These are phyloP conservation scores for Pichia membranifaciens DNA, from an alignment of 805 yeast species.

Conservation along the genomic window DNA sequence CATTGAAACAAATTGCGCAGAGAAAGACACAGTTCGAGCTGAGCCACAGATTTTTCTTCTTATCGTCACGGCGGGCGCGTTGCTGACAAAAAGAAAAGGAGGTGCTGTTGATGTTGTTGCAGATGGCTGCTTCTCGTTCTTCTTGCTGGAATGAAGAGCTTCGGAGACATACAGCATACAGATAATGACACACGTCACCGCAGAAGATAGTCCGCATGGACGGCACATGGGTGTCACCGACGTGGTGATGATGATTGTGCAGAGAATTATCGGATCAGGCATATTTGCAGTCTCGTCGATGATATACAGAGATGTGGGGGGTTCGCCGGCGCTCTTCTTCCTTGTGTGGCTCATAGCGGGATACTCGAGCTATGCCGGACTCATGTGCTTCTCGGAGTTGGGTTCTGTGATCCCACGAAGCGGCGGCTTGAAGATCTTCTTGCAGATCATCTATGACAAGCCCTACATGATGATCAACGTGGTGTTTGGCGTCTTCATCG, in stretches of 20 bases:
- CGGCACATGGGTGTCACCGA: constrained; percentile 67
- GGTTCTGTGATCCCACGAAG: constrained; percentile 68
- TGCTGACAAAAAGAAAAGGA: too few relatives aligned
- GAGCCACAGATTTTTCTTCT: too few relatives aligned
- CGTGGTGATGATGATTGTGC: constrained; percentile 56
- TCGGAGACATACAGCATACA: background rate
- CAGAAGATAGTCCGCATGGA: constrained; percentile 63
- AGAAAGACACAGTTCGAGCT: too few relatives aligned
- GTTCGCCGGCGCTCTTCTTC: constrained; percentile 56
- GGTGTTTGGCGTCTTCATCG: constrained; percentile 39
- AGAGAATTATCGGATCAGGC: constrained; percentile 73
- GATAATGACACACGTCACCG: constrained; percentile 23
- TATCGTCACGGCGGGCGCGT: too few relatives aligned
- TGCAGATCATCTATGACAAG: constrained; percentile 58
- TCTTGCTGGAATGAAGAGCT: too few relatives aligned
- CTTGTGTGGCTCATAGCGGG: constrained; percentile 61
- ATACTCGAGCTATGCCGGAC: constrained; percentile 57
- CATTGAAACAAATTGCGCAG: too few relatives aligned
- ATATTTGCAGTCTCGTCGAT: constrained; percentile 69
- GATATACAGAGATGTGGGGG: constrained; percentile 61
- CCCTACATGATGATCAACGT: constrained; percentile 53
- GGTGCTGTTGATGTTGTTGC: too few relatives aligned
- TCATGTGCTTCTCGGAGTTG: constrained; percentile 60
- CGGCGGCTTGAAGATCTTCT: constrained; percentile 71
- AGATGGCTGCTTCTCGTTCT: too few relatives aligned